phyloP scores from a whole-genome alignment of 179 eudicot species.

The Camellia oleifera region DNA sequence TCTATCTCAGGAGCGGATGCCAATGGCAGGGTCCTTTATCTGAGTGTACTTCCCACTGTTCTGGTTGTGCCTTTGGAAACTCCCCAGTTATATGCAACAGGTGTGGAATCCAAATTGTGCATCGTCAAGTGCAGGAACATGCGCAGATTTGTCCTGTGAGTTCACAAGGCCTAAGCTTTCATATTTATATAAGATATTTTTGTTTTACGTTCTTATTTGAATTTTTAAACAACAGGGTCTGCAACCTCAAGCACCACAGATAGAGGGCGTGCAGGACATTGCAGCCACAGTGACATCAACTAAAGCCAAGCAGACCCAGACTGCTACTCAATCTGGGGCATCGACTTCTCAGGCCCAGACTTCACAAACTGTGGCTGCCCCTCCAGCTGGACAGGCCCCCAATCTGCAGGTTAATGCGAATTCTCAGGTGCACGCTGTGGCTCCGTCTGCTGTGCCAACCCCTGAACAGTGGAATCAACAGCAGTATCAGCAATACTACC shows the following conservation, averaged over 20 bases:
- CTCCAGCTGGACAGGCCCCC: slow-evolving; percentile 42
- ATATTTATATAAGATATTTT: background rate
- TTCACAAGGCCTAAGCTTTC: slow-evolving; percentile 6
- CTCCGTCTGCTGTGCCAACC: slow-evolving; percentile 52
- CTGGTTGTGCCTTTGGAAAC: slow-evolving; percentile 80
- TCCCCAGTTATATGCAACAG: slow-evolving; percentile 86
- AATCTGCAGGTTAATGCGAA: slow-evolving; percentile 41
- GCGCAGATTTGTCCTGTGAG: slow-evolving; percentile 83
- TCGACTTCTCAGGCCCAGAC: slow-evolving; percentile 51
- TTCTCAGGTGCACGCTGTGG: slow-evolving; percentile 46
- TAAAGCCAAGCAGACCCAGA: slow-evolving; percentile 41
- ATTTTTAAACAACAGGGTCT: slow-evolving; percentile 48
- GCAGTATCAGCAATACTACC: slow-evolving; percentile 86
- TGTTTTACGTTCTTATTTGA: background rate
- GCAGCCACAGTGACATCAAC: slow-evolving; percentile 35
- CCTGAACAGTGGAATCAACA: slow-evolving; percentile 86
- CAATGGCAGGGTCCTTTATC: slow-evolving; percentile 86
- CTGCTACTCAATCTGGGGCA: slow-evolving; percentile 35
- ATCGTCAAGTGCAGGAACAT: slow-evolving; percentile 95
- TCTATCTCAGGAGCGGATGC: slow-evolving; percentile 88
- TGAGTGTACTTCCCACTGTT: slow-evolving; percentile 69
- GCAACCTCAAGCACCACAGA: slow-evolving; percentile 53
- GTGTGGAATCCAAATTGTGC: slow-evolving; percentile 82
- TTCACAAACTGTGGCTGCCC: slow-evolving; percentile 42
- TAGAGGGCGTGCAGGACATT: slow-evolving; percentile 36